Evolutionary conservation across 495 filamentous ascomycete species (phyloP).

Genomic region (Aspergillus conjunctus): DNA sequence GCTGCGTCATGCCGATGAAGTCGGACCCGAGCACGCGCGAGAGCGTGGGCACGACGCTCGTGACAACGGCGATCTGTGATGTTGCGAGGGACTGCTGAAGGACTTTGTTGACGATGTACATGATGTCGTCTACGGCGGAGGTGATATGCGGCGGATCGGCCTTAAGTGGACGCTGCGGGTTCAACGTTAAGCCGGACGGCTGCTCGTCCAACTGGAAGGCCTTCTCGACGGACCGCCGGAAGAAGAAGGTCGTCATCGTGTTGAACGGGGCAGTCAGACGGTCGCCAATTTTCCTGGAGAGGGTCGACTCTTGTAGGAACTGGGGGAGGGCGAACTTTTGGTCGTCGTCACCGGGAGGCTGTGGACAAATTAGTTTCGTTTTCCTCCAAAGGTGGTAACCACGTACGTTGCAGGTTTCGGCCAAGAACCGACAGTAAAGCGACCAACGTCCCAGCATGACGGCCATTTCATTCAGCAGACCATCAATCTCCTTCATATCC

Average conservation of each 20-base stretch:
- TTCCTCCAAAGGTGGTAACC: slow-evolving; percentile 12
- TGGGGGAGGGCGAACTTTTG: slow-evolving; percentile 55
- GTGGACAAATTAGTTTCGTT: slow-evolving; percentile 25
- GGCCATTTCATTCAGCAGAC: slow-evolving; percentile 79
- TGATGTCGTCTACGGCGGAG: slow-evolving; percentile 95
- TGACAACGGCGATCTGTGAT: slow-evolving; percentile 73
- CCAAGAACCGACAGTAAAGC: slow-evolving; percentile 85
- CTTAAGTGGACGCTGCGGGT: slow-evolving; percentile 63
- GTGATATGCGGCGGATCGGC: slow-evolving; percentile 87
- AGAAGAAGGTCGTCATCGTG: slow-evolving; percentile 89
- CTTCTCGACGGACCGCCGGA: slow-evolving; percentile 92
- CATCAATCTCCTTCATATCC: slow-evolving; percentile 93
- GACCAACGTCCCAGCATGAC: slow-evolving; percentile 94
- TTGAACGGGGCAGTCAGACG: slow-evolving; percentile 80
- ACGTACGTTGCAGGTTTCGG: slow-evolving; percentile 76
- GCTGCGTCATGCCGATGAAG: slow-evolving; percentile 95
- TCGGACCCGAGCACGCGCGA: slow-evolving; percentile 85
- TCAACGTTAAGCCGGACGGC: slow-evolving; percentile 77
- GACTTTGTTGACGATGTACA: slow-evolving; percentile 97
- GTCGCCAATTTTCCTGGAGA: slow-evolving; percentile 72
- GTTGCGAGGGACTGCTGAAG: slow-evolving; percentile 84
- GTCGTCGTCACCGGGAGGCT: slow-evolving; percentile 32
- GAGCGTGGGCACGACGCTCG: slow-evolving; percentile 76
- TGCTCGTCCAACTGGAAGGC: slow-evolving; percentile 97
- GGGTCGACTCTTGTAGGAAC: slow-evolving; percentile 71